Evolutionary conservation across 2,329 filamentous ascomycete species (phyloP).

Genomic region (Cladosporium colombiae): DNA sequence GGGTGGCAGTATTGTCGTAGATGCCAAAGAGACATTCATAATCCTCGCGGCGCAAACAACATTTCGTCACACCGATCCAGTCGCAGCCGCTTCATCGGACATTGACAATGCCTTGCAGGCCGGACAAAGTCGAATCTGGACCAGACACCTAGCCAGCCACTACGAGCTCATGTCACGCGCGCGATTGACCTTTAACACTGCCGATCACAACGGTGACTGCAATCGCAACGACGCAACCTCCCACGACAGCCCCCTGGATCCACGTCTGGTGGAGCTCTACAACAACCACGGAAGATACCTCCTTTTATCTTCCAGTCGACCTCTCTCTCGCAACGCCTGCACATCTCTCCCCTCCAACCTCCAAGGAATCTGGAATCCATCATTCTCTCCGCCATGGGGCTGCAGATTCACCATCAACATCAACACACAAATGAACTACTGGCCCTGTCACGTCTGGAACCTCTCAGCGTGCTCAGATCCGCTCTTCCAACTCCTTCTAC

Average conservation of each 20-base stretch:
- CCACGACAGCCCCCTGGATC: background rate
- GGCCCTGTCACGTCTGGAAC: slow-evolving; percentile 37
- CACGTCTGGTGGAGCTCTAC: background rate
- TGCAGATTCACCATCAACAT: slow-evolving; percentile 55
- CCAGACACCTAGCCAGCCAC: background rate
- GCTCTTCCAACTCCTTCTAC: slow-evolving; percentile 42
- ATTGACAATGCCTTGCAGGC: slow-evolving; percentile 22
- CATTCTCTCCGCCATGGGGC: slow-evolving; percentile 49
- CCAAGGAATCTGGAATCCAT: slow-evolving; percentile 49
- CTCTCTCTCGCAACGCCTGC: slow-evolving; percentile 20
- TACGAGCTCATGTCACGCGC: background rate
- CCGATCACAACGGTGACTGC: background rate
- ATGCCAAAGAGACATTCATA: slow-evolving; percentile 40
- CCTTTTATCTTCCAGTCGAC: background rate
- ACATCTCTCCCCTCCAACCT: slow-evolving; percentile 44
- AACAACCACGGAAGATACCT: background rate
- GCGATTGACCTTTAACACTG: background rate
- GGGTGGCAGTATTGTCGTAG: slow-evolving; percentile 36
- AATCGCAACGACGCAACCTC: background rate
- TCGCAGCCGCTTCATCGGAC: slow-evolving; percentile 31
- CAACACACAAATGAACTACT: slow-evolving; percentile 58
- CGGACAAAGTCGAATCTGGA: background rate
- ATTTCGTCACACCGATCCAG: slow-evolving; percentile 39
- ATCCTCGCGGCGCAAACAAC: slow-evolving; percentile 45
- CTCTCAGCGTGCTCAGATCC: slow-evolving; percentile 43